phyloP scores from a whole-genome alignment of 2,329 filamentous ascomycete genomes.

The Aspergillus jensenii region DNA sequence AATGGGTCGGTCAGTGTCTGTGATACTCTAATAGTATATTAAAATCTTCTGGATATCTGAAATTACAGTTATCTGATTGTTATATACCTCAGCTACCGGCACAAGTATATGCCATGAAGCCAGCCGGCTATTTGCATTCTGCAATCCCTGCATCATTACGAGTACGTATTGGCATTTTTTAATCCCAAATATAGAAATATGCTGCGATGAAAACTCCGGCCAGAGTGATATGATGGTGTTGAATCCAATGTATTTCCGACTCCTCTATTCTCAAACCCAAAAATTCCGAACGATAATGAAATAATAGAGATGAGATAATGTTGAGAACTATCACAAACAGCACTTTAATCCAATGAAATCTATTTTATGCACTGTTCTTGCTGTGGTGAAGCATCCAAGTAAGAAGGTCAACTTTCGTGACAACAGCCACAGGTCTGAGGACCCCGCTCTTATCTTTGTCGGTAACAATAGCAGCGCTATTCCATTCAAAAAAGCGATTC shows the following conservation, averaged over 20 bases:
- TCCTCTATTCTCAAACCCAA: background rate
- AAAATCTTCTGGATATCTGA: too few species aligned
- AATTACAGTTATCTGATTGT: background rate
- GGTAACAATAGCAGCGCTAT: conserved; percentile 91
- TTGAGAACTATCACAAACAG: background rate
- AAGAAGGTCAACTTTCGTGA: conserved; percentile 94
- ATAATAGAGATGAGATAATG: background rate
- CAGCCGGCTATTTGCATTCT: background rate
- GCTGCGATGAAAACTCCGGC: conserved; percentile 14
- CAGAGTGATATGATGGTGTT: conserved; percentile 21
- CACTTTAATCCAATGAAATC: background rate
- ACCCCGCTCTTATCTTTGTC: conserved; percentile 64
- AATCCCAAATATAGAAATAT: background rate
- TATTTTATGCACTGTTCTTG: conserved; percentile 23
- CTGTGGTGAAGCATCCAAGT: conserved; percentile 81
- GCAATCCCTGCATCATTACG: background rate
- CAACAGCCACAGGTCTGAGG: conserved; percentile 80
- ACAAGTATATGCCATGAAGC: background rate
- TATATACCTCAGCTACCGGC: background rate
- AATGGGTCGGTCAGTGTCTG: conserved; percentile 79
- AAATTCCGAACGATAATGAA: background rate
- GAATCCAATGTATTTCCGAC: background rate
- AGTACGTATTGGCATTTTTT: background rate
- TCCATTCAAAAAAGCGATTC: conserved; percentile 96
- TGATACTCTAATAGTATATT: conserved; percentile 37